Base-by-base conservation (phyloP, 306 rosid genomes). In the Prunus davidiana region DNA sequence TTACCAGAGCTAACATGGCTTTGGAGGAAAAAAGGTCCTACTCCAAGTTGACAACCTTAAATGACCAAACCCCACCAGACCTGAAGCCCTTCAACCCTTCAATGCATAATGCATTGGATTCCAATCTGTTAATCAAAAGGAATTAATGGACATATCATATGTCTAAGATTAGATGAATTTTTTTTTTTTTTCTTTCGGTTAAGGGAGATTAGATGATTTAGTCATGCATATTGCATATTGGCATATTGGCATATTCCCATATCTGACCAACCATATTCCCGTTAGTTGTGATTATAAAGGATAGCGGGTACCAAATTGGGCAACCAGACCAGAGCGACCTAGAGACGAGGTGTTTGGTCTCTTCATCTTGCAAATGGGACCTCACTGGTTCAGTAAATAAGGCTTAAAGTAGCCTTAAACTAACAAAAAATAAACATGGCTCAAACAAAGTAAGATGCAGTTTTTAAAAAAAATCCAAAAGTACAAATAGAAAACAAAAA, bases 241-340 rank as follows among this genome's bases (percentile, higher is more conserved):
- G 49, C 49, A 45, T 6, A 10, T 45, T 6, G 11, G 50, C 50
- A 46, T 84, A 87, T 82, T 85, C 88, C 51, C 81, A 75, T 73
- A 15, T 51, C 57, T 32, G 19, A 16, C 57, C 52, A 38, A 75
- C 86, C 81, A 67, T 81, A 75, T 83, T 87, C 85, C 84, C 62
- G 20, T 77, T 68, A 52, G 3, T 51, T 18, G 65, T 72, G 60
- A 75, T 73, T 72, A 79, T 76, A 64, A 80, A 32, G 63, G 79
- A 83, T 85, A 78, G 51, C 16, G 72, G 82, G 81, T 82, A 57
- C 77, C 82, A 67, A 55, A 81, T 79, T 83, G 71, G 86, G 81
- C 76, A 77, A 78, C 93, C 69, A 82, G 60, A 78, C 93, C 69
- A 82, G 60, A 80, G 54, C 82, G 74, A 76, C 81, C 81, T 79